phyloP scores from a whole-genome alignment of 176 grass and related monocot genomes.

The Zoysia pacifica region DNA sequence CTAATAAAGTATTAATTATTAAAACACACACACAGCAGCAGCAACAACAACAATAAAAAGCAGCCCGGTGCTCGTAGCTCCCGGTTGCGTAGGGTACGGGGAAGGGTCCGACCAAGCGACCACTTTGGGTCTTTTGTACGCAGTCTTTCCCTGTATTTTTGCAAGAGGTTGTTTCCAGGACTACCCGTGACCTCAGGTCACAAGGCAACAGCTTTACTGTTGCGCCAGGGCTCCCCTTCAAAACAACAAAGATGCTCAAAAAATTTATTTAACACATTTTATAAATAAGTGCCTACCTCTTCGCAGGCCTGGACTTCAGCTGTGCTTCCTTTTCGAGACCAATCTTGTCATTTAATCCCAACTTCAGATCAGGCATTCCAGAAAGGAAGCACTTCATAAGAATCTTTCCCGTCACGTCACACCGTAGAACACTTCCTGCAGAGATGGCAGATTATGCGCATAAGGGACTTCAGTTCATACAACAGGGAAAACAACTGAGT shows the following conservation, averaged over 20 bases:
- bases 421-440: constrained; percentile 93
- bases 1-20: constrained; percentile 24
- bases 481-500: constrained; percentile 20
- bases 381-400: constrained; percentile 99
- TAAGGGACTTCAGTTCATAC: constrained; percentile 16
- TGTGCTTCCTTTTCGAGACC: constrained; percentile 98
- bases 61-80: no score
- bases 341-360: constrained; percentile 98
- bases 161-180: no score
- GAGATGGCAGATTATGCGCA: constrained; percentile 28
- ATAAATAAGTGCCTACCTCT: constrained; percentile 54
- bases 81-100: no score
- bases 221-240: neutral
- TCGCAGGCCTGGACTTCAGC: constrained; percentile 90
- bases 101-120: no score
- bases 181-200: no score
- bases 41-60: no score
- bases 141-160: no score
- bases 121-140: no score
- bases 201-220: no score
- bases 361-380: constrained; percentile 98
- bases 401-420: constrained; percentile 98
- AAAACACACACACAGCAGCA: no score
- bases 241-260: constrained; percentile 17
- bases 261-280: no score